Evolutionary conservation across 1,139 yeast genomes (phyloP), one percentile per base, ranked within the genome.

Genomic region (Scheffersomyces insectosa): DNA sequence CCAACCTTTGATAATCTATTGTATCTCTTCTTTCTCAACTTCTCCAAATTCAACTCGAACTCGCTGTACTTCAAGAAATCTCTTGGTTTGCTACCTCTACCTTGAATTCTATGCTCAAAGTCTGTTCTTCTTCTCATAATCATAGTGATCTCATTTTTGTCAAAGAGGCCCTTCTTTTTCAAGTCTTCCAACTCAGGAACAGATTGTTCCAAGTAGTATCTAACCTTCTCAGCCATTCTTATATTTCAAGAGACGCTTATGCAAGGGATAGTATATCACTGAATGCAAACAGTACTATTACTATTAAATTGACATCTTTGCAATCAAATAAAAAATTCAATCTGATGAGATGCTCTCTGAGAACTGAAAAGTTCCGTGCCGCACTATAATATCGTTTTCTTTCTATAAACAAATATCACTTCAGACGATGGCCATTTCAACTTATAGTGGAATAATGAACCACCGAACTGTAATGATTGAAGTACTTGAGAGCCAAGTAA

Each of bases 51-150:
- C 51, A 68, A 73, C 60, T 95, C 99, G 59, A 86, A 95, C 47
- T 83, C 88, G 37, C 87, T 80, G 62, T 93, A 95, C 53, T 79
- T 78, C 46, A 89, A 60, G 60, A 83, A 95, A 62, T 93, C 99
- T 45, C 80, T 72, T 4, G 90, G 80, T 52, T 79, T 83, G 15
- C 93, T 80, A 2, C 95, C 95, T 63, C 98, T 77, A 36, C 96
- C 90, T 41, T 82, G 81, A 43, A 95, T 80, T 48, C 97, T 72
- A 63, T 93, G 97, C 66, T 95, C 99, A 56, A 90, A 93, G 65
- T 91, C 97, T 0, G 98, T 91, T 68, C 99, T 80, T 61, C 90
- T 82, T 68, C 93, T 83, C 91, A 93, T 89, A 47, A 95, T 86
- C 73, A 81, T 78, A 40, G 85, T 83, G 53, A 90, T 82, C 64